Evolutionary conservation across 2,329 filamentous ascomycete species (phyloP), one percentile per base, ranked within the genome.

Genomic region (Aspergillus sclerotialis): DNA sequence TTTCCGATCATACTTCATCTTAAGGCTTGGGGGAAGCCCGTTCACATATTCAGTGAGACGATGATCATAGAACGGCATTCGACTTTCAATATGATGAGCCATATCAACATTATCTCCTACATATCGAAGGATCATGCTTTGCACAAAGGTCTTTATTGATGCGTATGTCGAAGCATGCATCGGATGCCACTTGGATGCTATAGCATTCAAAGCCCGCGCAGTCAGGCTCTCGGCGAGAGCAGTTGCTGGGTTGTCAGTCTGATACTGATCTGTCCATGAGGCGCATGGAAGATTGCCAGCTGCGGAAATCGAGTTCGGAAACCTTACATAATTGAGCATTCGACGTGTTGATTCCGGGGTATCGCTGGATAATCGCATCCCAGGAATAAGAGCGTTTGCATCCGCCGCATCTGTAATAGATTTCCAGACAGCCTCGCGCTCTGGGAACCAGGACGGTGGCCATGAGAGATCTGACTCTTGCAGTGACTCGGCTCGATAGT

Each of bases 401-500:
- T 13, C 12, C 4, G 26, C 9, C 8, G 9, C 13, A n/a, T 8
- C 11, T 2, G 13, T 13, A 10, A 14, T 7, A 13, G 26, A 28
- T 4, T n/a, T 14, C 26, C 26, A 28, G 3, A 12, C 13, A 10
- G 7, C 11, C 3, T 28, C 26, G 7, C 11, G 26, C 26, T 28
- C 26, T 7, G 11, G 26, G 26, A 28, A 28, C 9, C 26, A 23
- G 6, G 50, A 49, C 1, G 55, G 43, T 1, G 53, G 48, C 51
- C 52, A 56, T n/a, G 62, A 42, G 6, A 31, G 32, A 42, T 77
- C 74, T 1, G 63, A 45, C 43, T 75, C 73, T 8, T 64, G 60
- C 2, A 78, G 57, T 33, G 64, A 66, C 33, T 76, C 71, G 1
- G 62, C 52, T 0, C 63, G 45, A 35, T 69, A 70, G 30, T 61